Conservation (phyloP, 2,329 filamentous ascomycete genomes). For the Penicillium sp. region DNA sequence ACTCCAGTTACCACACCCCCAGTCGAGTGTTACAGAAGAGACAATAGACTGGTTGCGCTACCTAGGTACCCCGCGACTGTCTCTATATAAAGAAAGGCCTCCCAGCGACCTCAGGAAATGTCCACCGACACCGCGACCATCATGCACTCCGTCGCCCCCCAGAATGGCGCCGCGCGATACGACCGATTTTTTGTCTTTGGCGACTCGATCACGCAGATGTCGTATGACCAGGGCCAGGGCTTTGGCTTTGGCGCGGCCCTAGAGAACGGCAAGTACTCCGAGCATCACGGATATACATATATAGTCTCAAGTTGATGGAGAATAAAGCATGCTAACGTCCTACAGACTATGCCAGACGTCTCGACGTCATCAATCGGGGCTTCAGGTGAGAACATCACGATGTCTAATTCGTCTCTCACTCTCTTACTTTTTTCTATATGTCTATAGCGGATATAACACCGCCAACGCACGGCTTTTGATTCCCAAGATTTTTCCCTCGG, state of each 20-base stretch:
- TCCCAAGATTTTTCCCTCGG: slow-evolving; percentile 66
- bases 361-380: slow-evolving; percentile 86
- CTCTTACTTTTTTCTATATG: not conserved
- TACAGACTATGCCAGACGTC: slow-evolving; percentile 63
- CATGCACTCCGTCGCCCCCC: slow-evolving; percentile 3
- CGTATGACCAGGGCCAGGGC: slow-evolving; percentile 58
- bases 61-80: not conserved
- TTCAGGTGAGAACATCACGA: slow-evolving; percentile 51
- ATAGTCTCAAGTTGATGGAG: no score
- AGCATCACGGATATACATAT: not conserved
- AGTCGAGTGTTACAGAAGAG: not conserved
- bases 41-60: not conserved
- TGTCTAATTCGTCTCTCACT: no score
- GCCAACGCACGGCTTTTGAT: slow-evolving; percentile 67
- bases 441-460: slow-evolving; percentile 71
- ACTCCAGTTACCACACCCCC: not conserved
- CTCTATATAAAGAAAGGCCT: not conserved
- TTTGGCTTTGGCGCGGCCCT: slow-evolving; percentile 73
- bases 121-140: slow-evolving; percentile 6
- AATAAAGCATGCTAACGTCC: not conserved
- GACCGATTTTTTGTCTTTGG: slow-evolving; percentile 81
- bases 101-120: not conserved
- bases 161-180: slow-evolving; percentile 36
- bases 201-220: slow-evolving; percentile 78
- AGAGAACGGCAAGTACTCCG: slow-evolving; percentile 56